A percentile compares a stretch with the other conserved stretches of the same genome.
These are phyloP conservation scores for Pontederia crassipes DNA, from an alignment of 176 grass and related monocot genomes.

Conservation along the genomic window DNA sequence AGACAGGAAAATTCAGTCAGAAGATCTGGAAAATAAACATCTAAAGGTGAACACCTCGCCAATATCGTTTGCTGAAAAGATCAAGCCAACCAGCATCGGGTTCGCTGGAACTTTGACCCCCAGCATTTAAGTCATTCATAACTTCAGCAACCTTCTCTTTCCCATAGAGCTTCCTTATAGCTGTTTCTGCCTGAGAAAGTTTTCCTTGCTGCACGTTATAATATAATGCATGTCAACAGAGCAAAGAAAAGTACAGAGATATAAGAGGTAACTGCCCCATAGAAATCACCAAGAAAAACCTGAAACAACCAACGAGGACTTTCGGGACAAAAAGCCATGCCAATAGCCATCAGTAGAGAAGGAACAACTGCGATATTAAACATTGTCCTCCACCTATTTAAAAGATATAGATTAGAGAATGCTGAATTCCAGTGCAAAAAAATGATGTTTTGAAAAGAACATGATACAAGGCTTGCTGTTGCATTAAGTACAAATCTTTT, in stretches of 20 bases:
- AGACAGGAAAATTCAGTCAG: too few species aligned
- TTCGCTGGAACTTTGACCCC: constrained; percentile 60
- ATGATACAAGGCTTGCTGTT: not conserved
- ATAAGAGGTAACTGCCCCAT: not conserved
- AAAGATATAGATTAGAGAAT: constrained; percentile 11
- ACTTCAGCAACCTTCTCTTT: constrained; percentile 82
- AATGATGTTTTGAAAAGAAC: not conserved
- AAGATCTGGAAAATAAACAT: too few species aligned
- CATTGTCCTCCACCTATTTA: constrained; percentile 96
- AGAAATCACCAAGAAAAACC: constrained; percentile 28
- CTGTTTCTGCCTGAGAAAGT: constrained; percentile 72
- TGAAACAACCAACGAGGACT: constrained; percentile 99
- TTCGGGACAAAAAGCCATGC: constrained; percentile 94
- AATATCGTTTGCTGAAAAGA: constrained; percentile 89
- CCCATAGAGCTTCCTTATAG: constrained; percentile 85
- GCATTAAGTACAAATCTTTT: too few species aligned
- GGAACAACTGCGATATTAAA: constrained; percentile 70
- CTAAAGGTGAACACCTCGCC: constrained; percentile 48
- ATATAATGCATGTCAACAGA: not conserved
- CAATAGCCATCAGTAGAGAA: constrained; percentile 74
- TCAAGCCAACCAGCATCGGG: constrained; percentile 90
- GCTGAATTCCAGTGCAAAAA: not conserved
- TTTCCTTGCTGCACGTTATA: constrained; percentile 73
- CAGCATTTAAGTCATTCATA: constrained; percentile 75
- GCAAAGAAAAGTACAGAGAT: not conserved